phyloP scores from a whole-genome alignment of 352 stramenopile genomes.

The Phytophthora sp. region DNA sequence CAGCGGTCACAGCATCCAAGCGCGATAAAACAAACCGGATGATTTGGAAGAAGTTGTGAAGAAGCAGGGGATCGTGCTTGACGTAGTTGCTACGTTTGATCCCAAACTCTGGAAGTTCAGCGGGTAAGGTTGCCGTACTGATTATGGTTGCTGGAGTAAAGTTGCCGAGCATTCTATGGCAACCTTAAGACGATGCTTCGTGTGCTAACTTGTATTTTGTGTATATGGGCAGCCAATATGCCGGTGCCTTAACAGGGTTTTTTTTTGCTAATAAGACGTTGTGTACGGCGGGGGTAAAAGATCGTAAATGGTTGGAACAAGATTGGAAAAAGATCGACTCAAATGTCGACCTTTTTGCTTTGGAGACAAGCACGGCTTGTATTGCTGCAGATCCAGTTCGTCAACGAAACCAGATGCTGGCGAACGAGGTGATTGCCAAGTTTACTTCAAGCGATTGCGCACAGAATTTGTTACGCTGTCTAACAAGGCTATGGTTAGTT shows the following conservation, averaged over 20 bases:
- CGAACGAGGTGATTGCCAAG: not conserved
- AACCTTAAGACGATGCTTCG: not conserved
- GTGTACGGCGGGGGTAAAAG: not conserved
- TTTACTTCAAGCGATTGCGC: not conserved
- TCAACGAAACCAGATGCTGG: not conserved
- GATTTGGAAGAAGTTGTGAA: not conserved
- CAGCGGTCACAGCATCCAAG: not conserved
- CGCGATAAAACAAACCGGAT: not conserved
- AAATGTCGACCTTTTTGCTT: not conserved
- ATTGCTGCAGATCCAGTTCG: not conserved
- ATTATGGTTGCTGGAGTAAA: not conserved
- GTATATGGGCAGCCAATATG: not conserved
- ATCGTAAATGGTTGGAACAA: conserved; percentile 3
- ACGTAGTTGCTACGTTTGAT: not conserved
- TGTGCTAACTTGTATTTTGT: not conserved
- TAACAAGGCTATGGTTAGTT: not conserved
- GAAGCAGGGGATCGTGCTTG: not conserved
- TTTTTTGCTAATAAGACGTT: not conserved
- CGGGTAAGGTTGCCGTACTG: conserved; percentile 8
- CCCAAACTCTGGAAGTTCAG: not conserved
- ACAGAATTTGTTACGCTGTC: not conserved
- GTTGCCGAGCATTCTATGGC: not conserved
- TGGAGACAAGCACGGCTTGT: not conserved
- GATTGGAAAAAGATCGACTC: conserved; percentile 2
- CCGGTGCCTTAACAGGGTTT: conserved; percentile 3